phyloP scores from a whole-genome alignment of 1,284 basidiomycete genomes.

The Anthracocystis setariae region DNA sequence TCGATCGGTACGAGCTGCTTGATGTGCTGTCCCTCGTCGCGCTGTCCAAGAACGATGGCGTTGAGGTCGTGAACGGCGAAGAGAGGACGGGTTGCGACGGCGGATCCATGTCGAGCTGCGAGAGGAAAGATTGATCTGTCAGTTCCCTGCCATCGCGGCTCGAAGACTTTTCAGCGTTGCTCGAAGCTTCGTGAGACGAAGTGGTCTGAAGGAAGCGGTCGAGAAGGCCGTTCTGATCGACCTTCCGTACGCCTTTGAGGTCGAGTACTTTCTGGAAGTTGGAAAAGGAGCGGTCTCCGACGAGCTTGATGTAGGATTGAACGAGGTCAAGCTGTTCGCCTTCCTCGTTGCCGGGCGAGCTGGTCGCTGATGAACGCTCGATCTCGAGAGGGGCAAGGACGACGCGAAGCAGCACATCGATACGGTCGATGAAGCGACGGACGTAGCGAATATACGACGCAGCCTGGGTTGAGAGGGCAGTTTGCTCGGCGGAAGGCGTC shows the following conservation, averaged over 20 bases:
- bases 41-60: constrained; percentile 39
- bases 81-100: constrained; percentile 20
- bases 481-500: constrained; percentile 27
- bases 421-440: constrained; percentile 37
- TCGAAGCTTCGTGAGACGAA: constrained; percentile 69
- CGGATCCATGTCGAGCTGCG: constrained; percentile 93
- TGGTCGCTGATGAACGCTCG: not conserved
- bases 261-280: constrained; percentile 90
- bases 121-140: constrained; percentile 45
- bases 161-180: not conserved
- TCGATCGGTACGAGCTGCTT: constrained; percentile 20
- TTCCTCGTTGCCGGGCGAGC: not conserved
- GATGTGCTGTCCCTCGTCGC: constrained; percentile 14
- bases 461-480: constrained; percentile 35
- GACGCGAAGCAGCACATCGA: constrained; percentile 53
- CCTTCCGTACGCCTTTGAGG: constrained; percentile 80
- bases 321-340: constrained; percentile 32
- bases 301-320: constrained; percentile 49
- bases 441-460: constrained; percentile 59
- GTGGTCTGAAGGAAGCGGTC: constrained; percentile 85
- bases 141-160: constrained; percentile 9
- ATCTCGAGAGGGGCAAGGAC: constrained; percentile 42
- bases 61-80: constrained; percentile 38
- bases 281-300: constrained; percentile 60
- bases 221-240: constrained; percentile 85